Evolutionary conservation across 2,329 filamentous ascomycete species (phyloP).

Genomic region (Escovopsis sp.): DNA sequence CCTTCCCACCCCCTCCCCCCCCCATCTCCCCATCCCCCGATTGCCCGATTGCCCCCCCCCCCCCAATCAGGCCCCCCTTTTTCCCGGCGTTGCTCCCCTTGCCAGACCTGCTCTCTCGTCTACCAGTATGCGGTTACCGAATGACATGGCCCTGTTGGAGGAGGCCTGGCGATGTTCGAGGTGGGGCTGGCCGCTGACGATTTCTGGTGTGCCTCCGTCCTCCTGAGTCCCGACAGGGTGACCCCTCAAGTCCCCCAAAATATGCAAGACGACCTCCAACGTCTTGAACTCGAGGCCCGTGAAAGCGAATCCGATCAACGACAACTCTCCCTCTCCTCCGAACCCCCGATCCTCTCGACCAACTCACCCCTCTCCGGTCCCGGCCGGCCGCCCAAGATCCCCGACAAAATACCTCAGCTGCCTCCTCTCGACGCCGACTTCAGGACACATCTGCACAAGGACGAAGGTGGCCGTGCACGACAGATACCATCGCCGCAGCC

Average conservation of each 20-base stretch:
- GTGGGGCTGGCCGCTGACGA: constrained; percentile 24
- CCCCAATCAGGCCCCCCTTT: not conserved
- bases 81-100: no score
- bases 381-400: constrained; percentile 9
- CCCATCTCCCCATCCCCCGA: no score
- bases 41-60: constrained; percentile 4
- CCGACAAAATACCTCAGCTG: constrained; percentile 1
- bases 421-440: not conserved
- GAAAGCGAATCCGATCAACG: constrained; percentile 20
- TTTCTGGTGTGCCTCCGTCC: constrained; percentile 15
- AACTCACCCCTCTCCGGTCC: constrained; percentile 13
- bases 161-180: constrained; percentile 2
- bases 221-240: constrained; percentile 39
- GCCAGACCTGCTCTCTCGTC: not conserved
- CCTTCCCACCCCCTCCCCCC: no score
- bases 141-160: constrained; percentile 4
- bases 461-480: not conserved
- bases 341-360: constrained; percentile 27
- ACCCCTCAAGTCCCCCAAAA: constrained; percentile 94
- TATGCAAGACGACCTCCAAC: constrained; percentile 87
- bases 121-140: not conserved
- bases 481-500: no score
- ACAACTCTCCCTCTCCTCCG: constrained; percentile 17
- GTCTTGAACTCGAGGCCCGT: constrained; percentile 71
- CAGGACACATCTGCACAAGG: constrained; percentile 2